Conservation (phyloP, 1,139 yeast species). For the Yamadazyma conglobata region DNA sequence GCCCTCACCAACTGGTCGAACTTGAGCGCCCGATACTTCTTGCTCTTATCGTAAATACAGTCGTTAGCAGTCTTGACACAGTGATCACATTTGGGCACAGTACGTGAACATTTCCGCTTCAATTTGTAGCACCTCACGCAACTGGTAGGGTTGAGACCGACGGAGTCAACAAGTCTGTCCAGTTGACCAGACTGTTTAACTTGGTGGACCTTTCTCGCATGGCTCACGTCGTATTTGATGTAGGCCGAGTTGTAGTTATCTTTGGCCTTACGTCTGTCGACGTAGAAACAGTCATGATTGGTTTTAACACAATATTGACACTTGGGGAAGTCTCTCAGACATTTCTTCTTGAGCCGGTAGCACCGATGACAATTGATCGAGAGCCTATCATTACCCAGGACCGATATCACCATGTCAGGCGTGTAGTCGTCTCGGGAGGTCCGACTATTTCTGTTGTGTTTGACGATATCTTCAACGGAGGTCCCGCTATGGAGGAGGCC, state of each 20-base stretch:
- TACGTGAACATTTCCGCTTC: slow-evolving; percentile 41
- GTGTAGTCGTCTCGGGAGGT: slow-evolving; percentile 13
- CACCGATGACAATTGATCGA: slow-evolving; percentile 41
- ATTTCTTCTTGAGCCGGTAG: slow-evolving; percentile 42
- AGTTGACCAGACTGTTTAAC: not conserved
- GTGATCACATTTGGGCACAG: slow-evolving; percentile 35
- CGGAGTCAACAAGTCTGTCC: not conserved
- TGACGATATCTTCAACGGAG: slow-evolving; percentile 8
- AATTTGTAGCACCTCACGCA: slow-evolving; percentile 41
- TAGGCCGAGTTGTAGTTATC: slow-evolving; percentile 7
- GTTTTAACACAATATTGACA: slow-evolving; percentile 37
- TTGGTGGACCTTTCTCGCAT: not conserved
- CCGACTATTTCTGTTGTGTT: slow-evolving; percentile 7
- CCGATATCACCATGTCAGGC: slow-evolving; percentile 10
- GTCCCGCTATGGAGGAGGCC: slow-evolving; percentile 3
- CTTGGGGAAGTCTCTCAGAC: slow-evolving; percentile 36
- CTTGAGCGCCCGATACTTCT: slow-evolving; percentile 5
- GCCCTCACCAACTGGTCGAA: slow-evolving; percentile 10
- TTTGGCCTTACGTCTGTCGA: slow-evolving; percentile 13
- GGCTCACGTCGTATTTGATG: slow-evolving; percentile 1
- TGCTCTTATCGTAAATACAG: slow-evolving; percentile 30
- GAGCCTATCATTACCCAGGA: slow-evolving; percentile 7
- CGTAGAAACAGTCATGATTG: slow-evolving; percentile 37
- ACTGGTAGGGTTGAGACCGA: slow-evolving; percentile 25
- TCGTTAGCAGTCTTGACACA: slow-evolving; percentile 32